A percentile compares a stretch with the other conserved stretches of the same genome.
These are phyloP conservation scores for Solidago caesia DNA, from an alignment of 129 eudicot species.

Conservation along the genomic window DNA sequence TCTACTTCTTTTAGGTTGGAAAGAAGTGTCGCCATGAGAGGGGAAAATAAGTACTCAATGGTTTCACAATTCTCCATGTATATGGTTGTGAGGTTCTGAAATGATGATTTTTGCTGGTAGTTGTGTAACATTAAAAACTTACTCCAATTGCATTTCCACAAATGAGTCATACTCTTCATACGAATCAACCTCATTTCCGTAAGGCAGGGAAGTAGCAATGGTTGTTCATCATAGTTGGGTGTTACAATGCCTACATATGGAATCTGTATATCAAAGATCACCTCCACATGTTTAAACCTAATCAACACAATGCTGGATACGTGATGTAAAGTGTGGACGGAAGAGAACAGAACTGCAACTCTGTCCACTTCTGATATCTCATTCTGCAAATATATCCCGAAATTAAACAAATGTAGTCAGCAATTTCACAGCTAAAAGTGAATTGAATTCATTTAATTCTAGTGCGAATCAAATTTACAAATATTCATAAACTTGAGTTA, in stretches of 20 bases:
- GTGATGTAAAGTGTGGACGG: background rate
- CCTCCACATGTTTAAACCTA: background rate
- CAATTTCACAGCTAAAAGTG: too few relatives aligned
- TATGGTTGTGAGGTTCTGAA: background rate
- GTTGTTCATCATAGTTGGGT: too few relatives aligned
- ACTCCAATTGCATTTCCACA: constrained; percentile 1
- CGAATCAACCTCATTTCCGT: background rate
- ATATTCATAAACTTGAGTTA: too few relatives aligned
- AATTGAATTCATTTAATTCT: too few relatives aligned
- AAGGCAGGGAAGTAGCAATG: too few relatives aligned
- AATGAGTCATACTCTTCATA: background rate
- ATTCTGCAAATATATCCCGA: background rate
- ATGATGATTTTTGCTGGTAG: background rate
- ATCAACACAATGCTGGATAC: background rate
- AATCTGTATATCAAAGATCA: background rate
- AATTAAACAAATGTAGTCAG: background rate
- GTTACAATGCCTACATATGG: background rate
- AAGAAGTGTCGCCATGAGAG: background rate
- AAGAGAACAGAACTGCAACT: background rate
- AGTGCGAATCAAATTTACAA: too few relatives aligned
- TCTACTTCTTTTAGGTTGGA: background rate
- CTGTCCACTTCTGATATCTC: background rate
- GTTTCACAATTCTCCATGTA: background rate
- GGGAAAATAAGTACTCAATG: background rate
- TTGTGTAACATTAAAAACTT: background rate